Base-by-base conservation (phyloP, 2,329 filamentous ascomycete species). In the Colletotrichum sp. region DNA sequence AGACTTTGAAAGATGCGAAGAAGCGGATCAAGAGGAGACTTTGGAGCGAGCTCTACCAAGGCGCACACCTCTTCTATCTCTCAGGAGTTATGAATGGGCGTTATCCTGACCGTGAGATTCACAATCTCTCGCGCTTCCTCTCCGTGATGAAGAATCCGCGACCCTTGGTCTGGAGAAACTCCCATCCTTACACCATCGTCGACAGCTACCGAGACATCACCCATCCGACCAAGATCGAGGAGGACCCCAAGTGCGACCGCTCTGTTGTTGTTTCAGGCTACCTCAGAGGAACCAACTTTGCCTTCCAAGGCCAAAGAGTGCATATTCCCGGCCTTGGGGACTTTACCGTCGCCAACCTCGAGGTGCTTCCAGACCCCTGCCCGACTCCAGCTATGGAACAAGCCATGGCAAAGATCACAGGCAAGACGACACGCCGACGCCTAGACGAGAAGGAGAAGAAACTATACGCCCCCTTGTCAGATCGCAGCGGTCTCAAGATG, bases 91-190 rank as follows among this genome's bases (percentile, higher is more conserved):
- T 98, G 80, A 99, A 99, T 83, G 97, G 97, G 56, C 91, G 97
- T 78, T 99, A 99, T 81, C 97, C 97, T 1, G 97, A 99, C 83
- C 93, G 97, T 78, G 97, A 99, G 85, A 93, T 99, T 18, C 95
- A 98, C 86, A 99, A 99, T 82, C 85, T 99, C 70, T 98, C 95
- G 16, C 92, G 97, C 71, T 99, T 99, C 84, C 89, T 99, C 78
- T 98, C 95, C 24, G 96, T 99, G 79, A 99, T 99, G 97, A 99
- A 99, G 89, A 99, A 98, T 83, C 96, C 97, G 6, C 91, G 97
- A 75, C 97, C 97, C n/a, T 88, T 99, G 34, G 89, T 99, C 56
- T 99, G 97, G 96, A 91, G 97, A 75, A 99, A 99, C 83, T 94
- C 95, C 2, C 97, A 99, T 87, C 96, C 96, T 6, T 99, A 99